Conservation (phyloP, 2,329 filamentous ascomycete genomes). For the Colletotrichum spinosum region DNA sequence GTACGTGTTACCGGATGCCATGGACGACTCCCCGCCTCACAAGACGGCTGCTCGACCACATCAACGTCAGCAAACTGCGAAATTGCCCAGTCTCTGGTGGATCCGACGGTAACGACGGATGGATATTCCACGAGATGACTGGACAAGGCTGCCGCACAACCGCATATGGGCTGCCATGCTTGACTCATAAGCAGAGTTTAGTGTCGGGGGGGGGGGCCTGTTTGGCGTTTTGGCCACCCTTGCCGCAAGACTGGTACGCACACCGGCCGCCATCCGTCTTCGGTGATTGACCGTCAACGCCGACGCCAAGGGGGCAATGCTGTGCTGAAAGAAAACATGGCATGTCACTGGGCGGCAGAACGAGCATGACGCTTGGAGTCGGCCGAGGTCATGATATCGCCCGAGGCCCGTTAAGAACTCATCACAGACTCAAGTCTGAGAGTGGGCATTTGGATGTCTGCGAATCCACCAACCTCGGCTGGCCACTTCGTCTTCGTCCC, state of each 20-base stretch:
- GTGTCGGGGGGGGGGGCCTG: slow-evolving; percentile 31
- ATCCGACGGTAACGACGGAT: slow-evolving; percentile 24
- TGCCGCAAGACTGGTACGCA: slow-evolving; percentile 21
- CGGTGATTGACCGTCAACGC: slow-evolving; percentile 32
- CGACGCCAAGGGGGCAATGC: slow-evolving; percentile 13
- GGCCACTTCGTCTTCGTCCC: not conserved
- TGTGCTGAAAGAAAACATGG: not conserved
- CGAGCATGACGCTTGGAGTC: not conserved
- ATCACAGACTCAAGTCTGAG: no score
- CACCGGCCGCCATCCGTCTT: slow-evolving; percentile 19
- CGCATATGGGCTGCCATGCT: slow-evolving; percentile 28
- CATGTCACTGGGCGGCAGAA: slow-evolving; percentile 14
- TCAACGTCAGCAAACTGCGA: slow-evolving; percentile 20
- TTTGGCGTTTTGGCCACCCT: slow-evolving; percentile 28
- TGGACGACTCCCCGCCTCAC: no score
- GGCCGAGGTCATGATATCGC: not conserved
- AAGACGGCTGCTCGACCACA: no score
- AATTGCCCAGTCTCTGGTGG: slow-evolving; percentile 21
- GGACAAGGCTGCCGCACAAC: slow-evolving; percentile 34
- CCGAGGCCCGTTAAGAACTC: not conserved
- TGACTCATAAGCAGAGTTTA: slow-evolving; percentile 34
- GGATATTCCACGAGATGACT: slow-evolving; percentile 25
- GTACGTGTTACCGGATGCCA: no score
- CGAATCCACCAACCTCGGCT: not conserved
- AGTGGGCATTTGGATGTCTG: not conserved